Conservation (phyloP, 176 grass and related monocot species). For the Ensete glaucum region DNA sequence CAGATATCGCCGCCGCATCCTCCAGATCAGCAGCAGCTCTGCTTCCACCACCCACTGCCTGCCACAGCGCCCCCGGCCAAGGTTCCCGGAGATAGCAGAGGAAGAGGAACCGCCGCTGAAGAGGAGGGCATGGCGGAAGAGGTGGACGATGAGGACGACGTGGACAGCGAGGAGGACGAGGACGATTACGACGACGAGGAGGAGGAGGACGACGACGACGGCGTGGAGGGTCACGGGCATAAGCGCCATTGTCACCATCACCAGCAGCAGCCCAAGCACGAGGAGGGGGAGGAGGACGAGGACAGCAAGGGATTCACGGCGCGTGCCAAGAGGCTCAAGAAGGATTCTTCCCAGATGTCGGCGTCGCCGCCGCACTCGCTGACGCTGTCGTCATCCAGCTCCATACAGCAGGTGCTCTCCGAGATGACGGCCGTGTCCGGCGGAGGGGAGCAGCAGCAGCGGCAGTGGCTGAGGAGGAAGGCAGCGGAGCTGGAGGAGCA, state of each 20-base stretch:
- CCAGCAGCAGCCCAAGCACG: conserved; percentile 7
- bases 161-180: background rate
- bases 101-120: background rate
- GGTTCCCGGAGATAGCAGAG: background rate
- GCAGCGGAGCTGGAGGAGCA: conserved; percentile 64
- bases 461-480: conserved; percentile 46
- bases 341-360: background rate
- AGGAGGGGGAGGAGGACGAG: conserved; percentile 13
- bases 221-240: conserved; percentile 3
- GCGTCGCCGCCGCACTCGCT: conserved; percentile 21
- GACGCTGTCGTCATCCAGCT: conserved; percentile 27
- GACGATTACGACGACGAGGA: background rate
- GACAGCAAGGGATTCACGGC: conserved; percentile 18
- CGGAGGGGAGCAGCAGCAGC: conserved; percentile 25
- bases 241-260: background rate
- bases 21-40: conserved; percentile 4
- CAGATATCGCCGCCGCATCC: background rate
- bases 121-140: conserved; percentile 19
- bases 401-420: conserved; percentile 43
- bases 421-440: conserved; percentile 32
- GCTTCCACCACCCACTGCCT: conserved; percentile 19
- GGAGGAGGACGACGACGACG: conserved; percentile 21
- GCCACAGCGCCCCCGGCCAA: background rate
- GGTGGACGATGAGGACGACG: conserved; percentile 41
- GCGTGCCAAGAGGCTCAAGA: background rate